Evolutionary conservation across 306 rosid species (phyloP), one percentile per base, ranked within the genome.

Genomic region (Vicia faba): DNA sequence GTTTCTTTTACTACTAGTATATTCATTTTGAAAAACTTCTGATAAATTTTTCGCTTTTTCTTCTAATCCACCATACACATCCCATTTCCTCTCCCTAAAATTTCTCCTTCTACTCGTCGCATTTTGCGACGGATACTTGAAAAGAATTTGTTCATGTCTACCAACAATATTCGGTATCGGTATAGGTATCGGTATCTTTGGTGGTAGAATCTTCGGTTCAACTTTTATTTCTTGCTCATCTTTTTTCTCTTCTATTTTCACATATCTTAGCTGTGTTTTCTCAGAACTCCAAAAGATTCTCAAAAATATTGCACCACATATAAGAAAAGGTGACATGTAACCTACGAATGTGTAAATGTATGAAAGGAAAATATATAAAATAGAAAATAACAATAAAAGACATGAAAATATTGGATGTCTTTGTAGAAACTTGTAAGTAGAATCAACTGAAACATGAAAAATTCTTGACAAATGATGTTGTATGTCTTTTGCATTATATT

Each of bases 231-330:
- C 12, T 8, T 54, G 12, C 19, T 80, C 73, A 65, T 23, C 62
- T 14, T 41, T 66, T 16, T 18, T 83, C 10, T 75, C 66, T 7
- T 63, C 69, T 5, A 4, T 28, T 62, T 74, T 82, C 69, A 23
- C 72, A 58, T 56, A 69, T 48, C 10, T 73, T 69, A 80, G 61
- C 29, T 62, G 51, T 50, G 84, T 75, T 66, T 80, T 73, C 68
- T 86, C 91, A 39, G 99, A 88, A 79, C 87, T 88, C 91, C 91
- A 81, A 73, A 88, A 85, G 9, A 84, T 68, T 80, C 74, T 80
- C 26, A 90, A 50, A 53, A 90, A 79, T 72, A 88, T 14, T 44
- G 82, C 79, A 63, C 61, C 61, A 64, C 81, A 80, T 14, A 82
- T 29, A 55, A 93, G 70, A 70, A 93, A 82, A n/a, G 97, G 99